Conservation (phyloP, 164 flowering plant species). For the Liquidambar formosana region DNA sequence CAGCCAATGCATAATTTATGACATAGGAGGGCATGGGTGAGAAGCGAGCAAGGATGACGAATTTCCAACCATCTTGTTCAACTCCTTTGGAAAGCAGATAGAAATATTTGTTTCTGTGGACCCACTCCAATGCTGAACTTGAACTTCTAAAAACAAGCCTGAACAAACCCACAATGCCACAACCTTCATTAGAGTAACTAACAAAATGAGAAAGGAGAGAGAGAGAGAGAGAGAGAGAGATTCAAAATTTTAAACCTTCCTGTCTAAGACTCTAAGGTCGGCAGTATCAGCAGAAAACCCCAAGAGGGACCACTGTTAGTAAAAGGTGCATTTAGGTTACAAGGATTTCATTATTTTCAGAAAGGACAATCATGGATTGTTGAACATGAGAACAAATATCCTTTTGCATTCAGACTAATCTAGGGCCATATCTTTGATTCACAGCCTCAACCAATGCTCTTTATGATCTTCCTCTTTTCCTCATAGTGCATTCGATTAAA, state of each 20-base stretch:
- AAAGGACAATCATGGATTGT: background rate
- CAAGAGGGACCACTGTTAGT: background rate
- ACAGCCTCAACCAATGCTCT: background rate
- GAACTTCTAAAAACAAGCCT: slow-evolving; percentile 74
- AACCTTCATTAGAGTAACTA: background rate
- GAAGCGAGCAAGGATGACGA: slow-evolving; percentile 96
- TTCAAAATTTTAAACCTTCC: too few relatives aligned
- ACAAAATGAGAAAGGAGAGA: background rate
- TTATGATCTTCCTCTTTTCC: background rate
- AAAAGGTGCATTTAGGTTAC: too few relatives aligned
- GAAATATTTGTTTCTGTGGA: slow-evolving; percentile 67
- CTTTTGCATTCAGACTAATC: background rate
- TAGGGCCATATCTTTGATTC: background rate
- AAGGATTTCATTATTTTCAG: too few relatives aligned
- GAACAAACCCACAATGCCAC: slow-evolving; percentile 18
- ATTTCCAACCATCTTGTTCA: slow-evolving; percentile 91
- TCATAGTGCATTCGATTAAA: too few relatives aligned
- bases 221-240: background rate
- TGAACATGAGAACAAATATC: background rate
- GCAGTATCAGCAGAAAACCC: too few relatives aligned
- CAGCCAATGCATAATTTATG: slow-evolving; percentile 91
- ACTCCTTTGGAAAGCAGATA: slow-evolving; percentile 71
- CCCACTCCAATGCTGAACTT: slow-evolving; percentile 76
- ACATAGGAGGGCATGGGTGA: slow-evolving; percentile 94
- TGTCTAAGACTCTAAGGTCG: too few relatives aligned